Evolutionary conservation across 1,139 yeast genomes (phyloP), one percentile per base, ranked within the genome.

Genomic region (Pichiaceae sp.): DNA sequence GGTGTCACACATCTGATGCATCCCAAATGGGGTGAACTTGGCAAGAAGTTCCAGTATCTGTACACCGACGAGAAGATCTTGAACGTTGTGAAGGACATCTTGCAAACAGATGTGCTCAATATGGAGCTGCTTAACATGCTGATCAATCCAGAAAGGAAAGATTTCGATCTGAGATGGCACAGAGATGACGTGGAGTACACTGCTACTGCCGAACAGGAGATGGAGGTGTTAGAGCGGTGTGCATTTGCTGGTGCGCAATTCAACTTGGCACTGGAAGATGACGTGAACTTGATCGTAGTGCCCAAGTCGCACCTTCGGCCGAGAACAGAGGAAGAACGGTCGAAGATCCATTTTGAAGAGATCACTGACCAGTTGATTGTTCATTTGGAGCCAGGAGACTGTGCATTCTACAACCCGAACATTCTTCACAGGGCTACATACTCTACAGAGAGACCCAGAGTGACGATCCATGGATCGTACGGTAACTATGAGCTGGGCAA

Each of bases 121-220:
- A 71, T 72, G 77, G 78, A 72, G 47, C 60, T 72, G 38, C 63
- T 72, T 51, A 72, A 72, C 48, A 71, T 72, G 78, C 62, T 72
- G 43, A 70, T 72, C 46, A 72, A 72, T 45, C 78, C 78, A 2
- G 59, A 70, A 42, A 19, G 32, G 19, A 68, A 74, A 12, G 75
- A 72, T 50, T 72, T 72, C 49, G 76, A 68, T 8, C 62, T 72
- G 48, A 72, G 70, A 43, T 72, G 78, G 78, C 78, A 72, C 52
- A 57, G 78, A 32, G 78, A 72, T 49, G 67, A 68, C 43, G 68
- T 72, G 39, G 65, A 63, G 42, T 75, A 76, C 4, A 75, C 70
- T 30, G 74, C 58, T 7, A 54, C 68, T 4, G 62, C 62, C 2
- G 72, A 66, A 38, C 69, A 71, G 49, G 78, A 72, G 49, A 60